Base-by-base conservation (phyloP, 768 basidiomycete species). In the Hortiboletus campestris region DNA sequence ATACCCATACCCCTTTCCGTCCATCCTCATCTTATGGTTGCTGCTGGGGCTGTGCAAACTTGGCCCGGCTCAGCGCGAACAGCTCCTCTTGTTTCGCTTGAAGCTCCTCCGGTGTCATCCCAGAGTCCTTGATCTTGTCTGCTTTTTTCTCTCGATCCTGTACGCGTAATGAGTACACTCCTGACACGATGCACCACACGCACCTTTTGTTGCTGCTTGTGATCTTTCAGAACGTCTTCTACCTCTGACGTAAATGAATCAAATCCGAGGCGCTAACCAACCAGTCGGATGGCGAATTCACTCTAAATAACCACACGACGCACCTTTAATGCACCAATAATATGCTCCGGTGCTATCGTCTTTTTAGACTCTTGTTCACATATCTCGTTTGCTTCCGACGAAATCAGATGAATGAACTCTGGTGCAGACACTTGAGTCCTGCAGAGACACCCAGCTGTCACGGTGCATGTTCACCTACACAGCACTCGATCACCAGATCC, bases 341-440 rank as follows among this genome's bases (percentile, higher is more conserved):
- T 94, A 68, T 99, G 97, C 64, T 99, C 97, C 2, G 97, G 97
- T 6, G 94, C 90, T 64, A 99, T 98, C 1, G 97, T 99, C 78
- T 99, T 99, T 78, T 97, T 98, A 25, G 93, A 92, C 68, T 96
- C 94, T 69, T 93, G 88, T 68, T 98, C 97, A 67, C 97, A 99
- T 58, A 98, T 92, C 62, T 98, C 93, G 71, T 98, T 98, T 49
- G 97, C 93, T 70, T 98, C 94, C 10, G 94, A 93, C 17, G 97
- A 96, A 69, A 99, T 89, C 72, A 98, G 75, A 70, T 98, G 93
- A 58, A 99, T 95, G 72, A 98, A 99, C 78, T 99, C 97, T 99
- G 74, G 38, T 20, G 19, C 22, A 56, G 25, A 36, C 45, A 41
- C 16, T 29, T 63, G 60, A 70, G 64, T 39, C 39, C 34, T 46